Evolutionary conservation across 179 eudicot species (phyloP).

Genomic region (Actinidia chinensis): DNA sequence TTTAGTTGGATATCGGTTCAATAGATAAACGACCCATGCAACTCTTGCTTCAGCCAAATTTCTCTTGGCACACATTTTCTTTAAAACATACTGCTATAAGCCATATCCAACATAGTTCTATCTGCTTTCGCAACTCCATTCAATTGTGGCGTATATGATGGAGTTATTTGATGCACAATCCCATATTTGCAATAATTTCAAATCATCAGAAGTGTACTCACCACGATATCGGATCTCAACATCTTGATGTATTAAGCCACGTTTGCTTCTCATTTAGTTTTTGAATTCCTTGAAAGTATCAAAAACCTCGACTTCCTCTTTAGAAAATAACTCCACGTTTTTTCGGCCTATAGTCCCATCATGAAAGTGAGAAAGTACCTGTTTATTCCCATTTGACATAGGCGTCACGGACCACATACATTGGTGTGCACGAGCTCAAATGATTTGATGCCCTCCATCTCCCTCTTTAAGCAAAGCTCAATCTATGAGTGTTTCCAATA

Average conservation of each 20-base stretch:
- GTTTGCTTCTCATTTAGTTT: background rate
- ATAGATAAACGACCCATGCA: background rate
- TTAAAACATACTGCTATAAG: background rate
- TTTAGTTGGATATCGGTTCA: slow-evolving; percentile 10
- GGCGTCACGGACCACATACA: background rate
- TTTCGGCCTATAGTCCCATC: background rate
- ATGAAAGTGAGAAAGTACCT: background rate
- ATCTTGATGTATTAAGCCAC: background rate
- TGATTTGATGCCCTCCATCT: background rate
- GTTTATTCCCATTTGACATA: background rate
- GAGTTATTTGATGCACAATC: background rate
- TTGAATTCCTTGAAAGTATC: background rate
- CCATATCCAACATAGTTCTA: background rate
- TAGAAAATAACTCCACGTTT: background rate
- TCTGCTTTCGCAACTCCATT: background rate
- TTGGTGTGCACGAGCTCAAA: background rate
- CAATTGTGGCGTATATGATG: background rate
- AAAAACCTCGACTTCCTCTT: background rate
- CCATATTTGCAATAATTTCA: too few relatives aligned
- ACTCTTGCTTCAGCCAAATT: slow-evolving; percentile 15
- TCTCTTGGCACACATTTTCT: background rate
- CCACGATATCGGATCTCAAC: background rate
- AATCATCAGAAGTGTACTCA: too few relatives aligned
- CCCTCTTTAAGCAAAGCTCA: background rate
- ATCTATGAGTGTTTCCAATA: background rate